Base-by-base conservation (phyloP, 306 rosid genomes). In the Trifolium dubium region DNA sequence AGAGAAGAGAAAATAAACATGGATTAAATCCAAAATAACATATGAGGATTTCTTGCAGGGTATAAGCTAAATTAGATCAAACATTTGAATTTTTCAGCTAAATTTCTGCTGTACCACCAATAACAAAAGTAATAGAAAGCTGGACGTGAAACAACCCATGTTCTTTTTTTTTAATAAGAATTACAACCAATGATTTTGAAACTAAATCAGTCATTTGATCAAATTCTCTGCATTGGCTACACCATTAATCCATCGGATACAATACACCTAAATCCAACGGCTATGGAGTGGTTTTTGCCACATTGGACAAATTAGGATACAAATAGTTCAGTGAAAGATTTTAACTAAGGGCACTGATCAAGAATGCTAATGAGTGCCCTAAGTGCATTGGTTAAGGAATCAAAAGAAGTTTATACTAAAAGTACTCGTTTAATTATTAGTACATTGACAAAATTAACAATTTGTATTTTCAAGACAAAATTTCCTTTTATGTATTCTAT, bases 61-160 rank as follows among this genome's bases (percentile, higher is more conserved):
- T 41, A 39, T 55, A 54, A 44, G 32, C 67, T 51, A 34, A 55
- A 41, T 12, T 56, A 18, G 6, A 37, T 40, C 43, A 67, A 72
- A 82, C 56, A 39, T 19, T 55, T 44, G 29, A 59, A 44, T 10
- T 64, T 15, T 19, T 53, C 40, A 6, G 39, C 49, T 41, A 12
- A 15, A 75, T 32, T 61, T 59, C 72, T 43, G 70, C 28, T 78
- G 64, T n/a, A n/a, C n/a, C 80, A 74, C 58, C 69, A 70, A 54
- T 2, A 77, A 75, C 56, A 17, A 58, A 64, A 67, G 23, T 71
- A 61, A 71, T 46, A 11, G 14, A 58, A 30, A 65, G 37, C 35
- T 13, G 72, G 12, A 62, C 43, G 64, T 9, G 4, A 55, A n/a
- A 12, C 50, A 44, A 44, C 50, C 50, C 12, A 12, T 44, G n/a